These are phyloP conservation scores for Vanderwaltozyma tropicalis DNA, from an alignment of 805 yeast species.

Conservation along the genomic window DNA sequence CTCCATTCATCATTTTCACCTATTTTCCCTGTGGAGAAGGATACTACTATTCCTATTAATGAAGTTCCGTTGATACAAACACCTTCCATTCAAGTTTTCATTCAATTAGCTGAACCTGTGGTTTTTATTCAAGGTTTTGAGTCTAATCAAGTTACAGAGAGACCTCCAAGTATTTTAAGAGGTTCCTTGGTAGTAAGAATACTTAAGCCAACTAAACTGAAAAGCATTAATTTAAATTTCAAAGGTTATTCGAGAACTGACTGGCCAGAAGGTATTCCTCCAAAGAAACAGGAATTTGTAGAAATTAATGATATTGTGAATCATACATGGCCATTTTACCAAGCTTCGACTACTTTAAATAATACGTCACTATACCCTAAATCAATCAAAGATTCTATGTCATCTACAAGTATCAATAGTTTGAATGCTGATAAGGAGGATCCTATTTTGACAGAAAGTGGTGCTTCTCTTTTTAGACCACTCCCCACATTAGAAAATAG, in stretches of 20 bases:
- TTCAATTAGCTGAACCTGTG: conserved; percentile 70
- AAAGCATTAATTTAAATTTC: conserved; percentile 49
- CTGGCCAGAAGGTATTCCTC: conserved; percentile 98
- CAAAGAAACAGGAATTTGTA: conserved; percentile 54
- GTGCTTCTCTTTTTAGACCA: conserved; percentile 12
- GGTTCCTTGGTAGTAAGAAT: conserved; percentile 69
- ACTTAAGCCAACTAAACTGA: conserved; percentile 61
- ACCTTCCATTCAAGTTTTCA: conserved; percentile 55
- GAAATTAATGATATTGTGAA: conserved; percentile 59
- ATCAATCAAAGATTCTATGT: neutral
- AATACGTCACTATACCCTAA: neutral
- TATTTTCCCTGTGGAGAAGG: conserved; percentile 41
- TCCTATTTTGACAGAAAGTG: conserved; percentile 8
- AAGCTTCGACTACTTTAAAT: conserved; percentile 24
- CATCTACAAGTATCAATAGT: neutral
- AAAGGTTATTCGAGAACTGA: conserved; percentile 70
- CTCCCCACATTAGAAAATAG: conserved; percentile 2
- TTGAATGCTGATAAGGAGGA: neutral
- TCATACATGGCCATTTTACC: conserved; percentile 89
- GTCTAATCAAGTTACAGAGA: conserved; percentile 45
- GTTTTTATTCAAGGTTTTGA: conserved; percentile 78
- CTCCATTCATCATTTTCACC: conserved; percentile 31
- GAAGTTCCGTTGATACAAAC: conserved; percentile 48
- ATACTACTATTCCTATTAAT: conserved; percentile 33
- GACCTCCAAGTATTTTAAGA: conserved; percentile 71